Evolutionary conservation across 1,284 basidiomycete genomes (phyloP).

Genomic region (Pulveroboletus sp.): DNA sequence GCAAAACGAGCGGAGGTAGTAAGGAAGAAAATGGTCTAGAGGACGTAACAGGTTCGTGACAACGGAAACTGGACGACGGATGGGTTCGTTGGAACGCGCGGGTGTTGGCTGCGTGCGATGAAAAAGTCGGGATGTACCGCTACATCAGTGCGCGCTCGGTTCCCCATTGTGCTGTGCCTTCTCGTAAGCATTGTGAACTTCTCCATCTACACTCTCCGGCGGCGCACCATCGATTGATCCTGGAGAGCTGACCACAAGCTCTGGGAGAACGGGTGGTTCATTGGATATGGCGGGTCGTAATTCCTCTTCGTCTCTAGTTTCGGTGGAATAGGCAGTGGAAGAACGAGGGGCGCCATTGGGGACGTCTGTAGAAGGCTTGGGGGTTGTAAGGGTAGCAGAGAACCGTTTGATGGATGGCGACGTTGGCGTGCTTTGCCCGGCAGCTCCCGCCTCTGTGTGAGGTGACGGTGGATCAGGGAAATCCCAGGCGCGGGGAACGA

Average conservation of each 20-base stretch:
- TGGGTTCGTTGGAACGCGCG: not conserved
- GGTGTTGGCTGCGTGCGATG: not conserved
- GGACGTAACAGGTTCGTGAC: conserved; percentile 3
- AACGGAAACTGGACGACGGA: not conserved
- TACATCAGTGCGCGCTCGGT: conserved; percentile 24
- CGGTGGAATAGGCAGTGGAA: conserved; percentile 34
- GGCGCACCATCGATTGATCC: conserved; percentile 36
- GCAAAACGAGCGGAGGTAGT: conserved; percentile 24
- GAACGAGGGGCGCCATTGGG: conserved; percentile 20
- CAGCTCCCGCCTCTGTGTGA: conserved; percentile 15
- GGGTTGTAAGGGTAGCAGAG: conserved; percentile 30
- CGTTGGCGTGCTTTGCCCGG: conserved; percentile 25
- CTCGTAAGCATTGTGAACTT: conserved; percentile 16
- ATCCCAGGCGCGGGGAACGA: conserved; percentile 77
- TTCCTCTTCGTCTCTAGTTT: conserved; percentile 29
- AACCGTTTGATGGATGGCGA: conserved; percentile 30
- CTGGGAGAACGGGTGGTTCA: conserved; percentile 38
- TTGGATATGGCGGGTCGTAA: conserved; percentile 31
- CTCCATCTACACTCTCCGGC: conserved; percentile 17
- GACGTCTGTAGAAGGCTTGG: conserved; percentile 36
- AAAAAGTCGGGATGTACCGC: not conserved
- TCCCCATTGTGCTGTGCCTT: conserved; percentile 28
- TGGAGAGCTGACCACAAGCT: conserved; percentile 40
- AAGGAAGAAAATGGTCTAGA: not conserved
- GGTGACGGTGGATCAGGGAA: conserved; percentile 50